These are phyloP conservation scores for Vitis hybrid DNA, from an alignment of 177 flowering plant species.

Conservation along the genomic window DNA sequence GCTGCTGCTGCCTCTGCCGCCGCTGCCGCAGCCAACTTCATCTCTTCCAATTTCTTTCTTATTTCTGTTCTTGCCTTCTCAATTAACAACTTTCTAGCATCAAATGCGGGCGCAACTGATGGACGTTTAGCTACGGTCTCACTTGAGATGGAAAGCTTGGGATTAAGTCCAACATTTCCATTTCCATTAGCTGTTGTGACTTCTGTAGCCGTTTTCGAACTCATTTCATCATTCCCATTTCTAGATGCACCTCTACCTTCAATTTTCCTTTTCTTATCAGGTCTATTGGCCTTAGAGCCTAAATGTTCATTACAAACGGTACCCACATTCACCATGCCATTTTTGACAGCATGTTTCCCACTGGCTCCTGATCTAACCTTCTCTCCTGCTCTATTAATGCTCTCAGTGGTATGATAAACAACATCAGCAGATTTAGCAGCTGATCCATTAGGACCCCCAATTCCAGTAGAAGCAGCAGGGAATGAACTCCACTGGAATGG, in stretches of 20 bases:
- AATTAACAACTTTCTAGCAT: slow-evolving; percentile 56
- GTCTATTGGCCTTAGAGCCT: slow-evolving; percentile 26
- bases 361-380: slow-evolving; percentile 27
- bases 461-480: slow-evolving; percentile 43
- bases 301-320: slow-evolving; percentile 18
- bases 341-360: slow-evolving; percentile 20
- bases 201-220: slow-evolving; percentile 32
- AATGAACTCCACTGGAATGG: slow-evolving; percentile 58
- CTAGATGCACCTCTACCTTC: slow-evolving; percentile 24
- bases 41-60: slow-evolving; percentile 51
- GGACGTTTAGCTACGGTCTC: slow-evolving; percentile 32
- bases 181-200: slow-evolving; percentile 25
- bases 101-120: slow-evolving; percentile 47
- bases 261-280: slow-evolving; percentile 58
- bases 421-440: slow-evolving; percentile 24
- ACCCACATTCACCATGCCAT: slow-evolving; percentile 7
- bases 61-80: slow-evolving; percentile 63
- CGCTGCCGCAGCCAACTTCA: slow-evolving; percentile 35
- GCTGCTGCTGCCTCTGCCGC: slow-evolving; percentile 23
- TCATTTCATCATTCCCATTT: slow-evolving; percentile 32
- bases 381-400: slow-evolving; percentile 16
- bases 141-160: slow-evolving; percentile 24
- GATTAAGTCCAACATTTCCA: slow-evolving; percentile 24
- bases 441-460: slow-evolving; percentile 34
- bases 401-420: slow-evolving; percentile 38